These are phyloP conservation scores for Aureobasidium sp. DNA, from an alignment of 2,329 filamentous ascomycete species.

Conservation along the genomic window DNA sequence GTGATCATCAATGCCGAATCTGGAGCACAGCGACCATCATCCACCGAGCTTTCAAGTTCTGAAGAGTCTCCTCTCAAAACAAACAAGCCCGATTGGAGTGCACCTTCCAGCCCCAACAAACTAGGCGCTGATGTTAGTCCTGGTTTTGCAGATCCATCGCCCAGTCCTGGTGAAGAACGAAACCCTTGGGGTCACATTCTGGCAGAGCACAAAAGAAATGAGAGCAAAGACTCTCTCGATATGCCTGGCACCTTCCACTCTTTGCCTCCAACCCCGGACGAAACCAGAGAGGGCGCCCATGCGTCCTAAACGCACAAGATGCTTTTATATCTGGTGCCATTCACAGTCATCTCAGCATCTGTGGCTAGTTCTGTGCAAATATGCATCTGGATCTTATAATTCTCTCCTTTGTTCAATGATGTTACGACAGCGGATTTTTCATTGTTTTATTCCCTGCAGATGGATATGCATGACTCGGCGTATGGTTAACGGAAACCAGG, in stretches of 20 bases:
- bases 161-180: conserved; percentile 16
- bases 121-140: not conserved
- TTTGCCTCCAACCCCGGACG: conserved; percentile 17
- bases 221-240: conserved; percentile 19
- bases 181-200: conserved; percentile 23
- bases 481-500: not conserved
- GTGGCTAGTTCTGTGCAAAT: not conserved
- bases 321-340: not conserved
- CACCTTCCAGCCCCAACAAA: not conserved
- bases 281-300: conserved; percentile 10
- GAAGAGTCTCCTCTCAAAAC: conserved; percentile 1
- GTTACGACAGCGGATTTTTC: conserved; percentile 6
- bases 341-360: not conserved
- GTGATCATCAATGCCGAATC: conserved; percentile 29
- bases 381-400: not conserved
- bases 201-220: conserved; percentile 19
- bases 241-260: conserved; percentile 31
- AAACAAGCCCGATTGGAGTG: conserved; percentile 8
- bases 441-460: not conserved
- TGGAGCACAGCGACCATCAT: conserved; percentile 1
- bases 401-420: conserved; percentile 2
- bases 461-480: not conserved
- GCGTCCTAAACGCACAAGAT: not conserved
- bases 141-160: not conserved
- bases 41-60: not conserved